A percentile compares a stretch with the other conserved stretches of the same genome.
Evolutionary conservation across 2,329 filamentous ascomycete species (phyloP).

Genomic region (Paramyrothecium roridum): DNA sequence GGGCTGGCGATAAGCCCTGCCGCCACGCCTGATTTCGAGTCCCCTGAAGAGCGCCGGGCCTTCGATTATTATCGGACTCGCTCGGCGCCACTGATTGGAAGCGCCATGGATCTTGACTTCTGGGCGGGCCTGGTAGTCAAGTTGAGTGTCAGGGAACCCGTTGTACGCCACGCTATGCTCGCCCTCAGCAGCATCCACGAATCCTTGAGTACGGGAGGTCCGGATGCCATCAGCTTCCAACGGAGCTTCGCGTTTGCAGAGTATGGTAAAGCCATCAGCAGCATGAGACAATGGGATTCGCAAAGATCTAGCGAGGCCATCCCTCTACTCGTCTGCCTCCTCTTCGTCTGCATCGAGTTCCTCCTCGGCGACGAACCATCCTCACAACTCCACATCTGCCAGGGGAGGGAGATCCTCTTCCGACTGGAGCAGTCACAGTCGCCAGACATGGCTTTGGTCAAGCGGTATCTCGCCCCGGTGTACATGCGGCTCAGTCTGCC

Average conservation of each 20-base stretch:
- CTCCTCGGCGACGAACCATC: constrained; percentile 45
- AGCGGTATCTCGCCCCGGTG: constrained; percentile 38
- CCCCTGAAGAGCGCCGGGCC: constrained; percentile 17
- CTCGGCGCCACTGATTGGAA: constrained; percentile 36
- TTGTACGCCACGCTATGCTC: constrained; percentile 45
- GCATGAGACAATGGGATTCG: constrained; percentile 32
- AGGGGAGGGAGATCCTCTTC: constrained; percentile 38
- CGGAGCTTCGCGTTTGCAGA: constrained; percentile 24
- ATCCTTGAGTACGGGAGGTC: constrained; percentile 14
- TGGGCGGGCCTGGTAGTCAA: constrained; percentile 44
- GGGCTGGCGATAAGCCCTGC: constrained; percentile 9
- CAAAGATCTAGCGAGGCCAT: constrained; percentile 24
- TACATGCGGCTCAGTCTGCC: constrained; percentile 39
- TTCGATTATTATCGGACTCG: constrained; percentile 31
- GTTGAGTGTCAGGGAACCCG: constrained; percentile 39
- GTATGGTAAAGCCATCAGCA: constrained; percentile 46
- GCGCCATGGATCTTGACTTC: constrained; percentile 37
- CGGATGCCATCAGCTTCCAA: constrained; percentile 12
- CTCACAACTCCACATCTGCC: constrained; percentile 41
- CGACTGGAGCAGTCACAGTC: constrained; percentile 23
- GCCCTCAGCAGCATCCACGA: constrained; percentile 48
- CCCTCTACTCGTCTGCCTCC: constrained; percentile 41
- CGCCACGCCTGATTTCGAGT: constrained; percentile 13
- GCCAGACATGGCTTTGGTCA: constrained; percentile 32
- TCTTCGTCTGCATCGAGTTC: constrained; percentile 54